A percentile compares a stretch with the other conserved stretches of the same genome.
phyloP scores from a whole-genome alignment of 129 eudicot genomes.

The Arctium lappa region DNA sequence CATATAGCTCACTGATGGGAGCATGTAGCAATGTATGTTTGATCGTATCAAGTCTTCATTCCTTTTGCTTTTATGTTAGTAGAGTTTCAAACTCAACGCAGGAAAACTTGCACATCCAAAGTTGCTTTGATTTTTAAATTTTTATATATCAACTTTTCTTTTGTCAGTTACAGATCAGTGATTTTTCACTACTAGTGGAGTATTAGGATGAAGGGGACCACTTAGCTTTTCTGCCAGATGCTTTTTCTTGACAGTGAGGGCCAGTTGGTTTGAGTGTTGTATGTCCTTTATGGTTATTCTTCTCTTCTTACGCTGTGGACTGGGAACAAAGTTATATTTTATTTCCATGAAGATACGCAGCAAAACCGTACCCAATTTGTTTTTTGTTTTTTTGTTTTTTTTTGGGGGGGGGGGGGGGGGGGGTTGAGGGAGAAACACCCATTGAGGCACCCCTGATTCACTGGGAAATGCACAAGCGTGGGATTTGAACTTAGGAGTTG shows the following conservation, averaged over 20 bases:
- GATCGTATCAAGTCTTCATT: not conserved
- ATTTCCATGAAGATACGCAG: too few relatives aligned
- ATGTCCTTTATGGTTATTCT: not conserved
- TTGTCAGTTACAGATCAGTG: not conserved
- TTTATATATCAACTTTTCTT: not conserved
- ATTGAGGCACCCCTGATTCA: not conserved
- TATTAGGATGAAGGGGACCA: not conserved
- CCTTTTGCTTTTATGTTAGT: not conserved
- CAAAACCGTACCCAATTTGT: too few relatives aligned
- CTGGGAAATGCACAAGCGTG: not conserved
- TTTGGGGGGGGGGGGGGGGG: too few relatives aligned
- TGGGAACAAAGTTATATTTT: too few relatives aligned
- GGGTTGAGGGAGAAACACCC: too few relatives aligned
- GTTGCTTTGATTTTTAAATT: not conserved
- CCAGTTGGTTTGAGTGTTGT: not conserved
- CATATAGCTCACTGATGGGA: slow-evolving; percentile 97
- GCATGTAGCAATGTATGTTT: slow-evolving; percentile 92
- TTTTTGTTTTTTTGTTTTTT: too few relatives aligned
- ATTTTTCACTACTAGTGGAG: not conserved
- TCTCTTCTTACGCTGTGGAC: not conserved
- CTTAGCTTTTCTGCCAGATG: not conserved
- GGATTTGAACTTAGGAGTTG: not conserved
- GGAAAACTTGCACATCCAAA: not conserved
- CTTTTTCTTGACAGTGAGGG: not conserved
- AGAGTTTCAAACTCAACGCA: not conserved